Evolutionary conservation across 139 green algal species (phyloP).

Genomic region (Ulvella scutata): DNA sequence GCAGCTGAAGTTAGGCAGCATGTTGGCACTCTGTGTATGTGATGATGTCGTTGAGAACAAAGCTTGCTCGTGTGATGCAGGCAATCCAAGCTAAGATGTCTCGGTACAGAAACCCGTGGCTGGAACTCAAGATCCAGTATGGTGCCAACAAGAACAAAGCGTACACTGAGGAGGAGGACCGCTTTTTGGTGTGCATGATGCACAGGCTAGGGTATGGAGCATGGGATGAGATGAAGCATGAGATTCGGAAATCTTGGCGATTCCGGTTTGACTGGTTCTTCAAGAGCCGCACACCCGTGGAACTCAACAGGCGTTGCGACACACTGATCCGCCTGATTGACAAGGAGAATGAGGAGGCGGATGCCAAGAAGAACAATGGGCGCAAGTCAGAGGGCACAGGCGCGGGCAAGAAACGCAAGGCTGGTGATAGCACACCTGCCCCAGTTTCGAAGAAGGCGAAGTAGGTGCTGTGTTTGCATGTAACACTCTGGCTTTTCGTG

Average conservation of each 20-base stretch:
- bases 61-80: constrained; percentile 36
- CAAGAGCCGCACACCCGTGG: constrained; percentile 81
- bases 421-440: constrained; percentile 16
- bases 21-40: not conserved
- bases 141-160: constrained; percentile 92
- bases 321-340: constrained; percentile 96
- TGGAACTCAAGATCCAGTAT: constrained; percentile 77
- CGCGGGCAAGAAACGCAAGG: constrained; percentile 10
- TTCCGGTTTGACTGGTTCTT: constrained; percentile 99
- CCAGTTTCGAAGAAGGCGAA: constrained; percentile 11
- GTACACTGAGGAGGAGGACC: constrained; percentile 98
- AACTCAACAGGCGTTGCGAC: constrained; percentile 56
- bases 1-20: not conserved
- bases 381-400: not conserved
- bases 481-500: no score
- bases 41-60: not conserved
- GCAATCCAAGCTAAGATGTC: constrained; percentile 82
- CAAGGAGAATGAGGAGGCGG: constrained; percentile 69
- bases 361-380: not conserved
- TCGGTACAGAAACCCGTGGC: constrained; percentile 91
- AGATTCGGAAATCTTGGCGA: constrained; percentile 75
- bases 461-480: no score
- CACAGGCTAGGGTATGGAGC: constrained; percentile 90
- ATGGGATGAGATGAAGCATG: constrained; percentile 96
- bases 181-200: constrained; percentile 95